phyloP scores from a whole-genome alignment of 495 filamentous ascomycete genomes.

The Clohesyomyces aquaticus region DNA sequence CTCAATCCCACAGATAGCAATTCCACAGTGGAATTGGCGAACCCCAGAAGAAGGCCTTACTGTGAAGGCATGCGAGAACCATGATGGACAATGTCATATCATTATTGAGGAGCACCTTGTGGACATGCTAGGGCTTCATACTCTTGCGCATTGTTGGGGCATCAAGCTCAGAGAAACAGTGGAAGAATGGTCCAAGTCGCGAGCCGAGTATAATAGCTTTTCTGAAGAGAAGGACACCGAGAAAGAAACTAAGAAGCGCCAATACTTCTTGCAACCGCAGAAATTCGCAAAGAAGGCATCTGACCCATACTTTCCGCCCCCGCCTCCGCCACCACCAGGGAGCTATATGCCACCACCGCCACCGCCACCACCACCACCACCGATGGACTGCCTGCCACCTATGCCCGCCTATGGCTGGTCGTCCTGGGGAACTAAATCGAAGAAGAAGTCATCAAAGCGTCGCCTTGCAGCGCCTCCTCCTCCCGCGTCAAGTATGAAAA shows the following conservation, averaged over 20 bases:
- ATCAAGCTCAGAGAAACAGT: conserved; percentile 12
- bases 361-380: conserved; percentile 11
- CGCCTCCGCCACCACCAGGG: not conserved
- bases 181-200: not conserved
- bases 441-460: no score
- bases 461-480: not conserved
- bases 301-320: conserved; percentile 22
- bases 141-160: conserved; percentile 18
- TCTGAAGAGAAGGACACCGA: no score
- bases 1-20: no score
- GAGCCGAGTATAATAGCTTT: no score
- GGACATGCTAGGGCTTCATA: conserved; percentile 31
- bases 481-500: conserved; percentile 3
- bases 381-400: not conserved
- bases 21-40: conserved; percentile 35
- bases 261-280: conserved; percentile 21
- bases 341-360: not conserved
- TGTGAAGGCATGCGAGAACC: conserved; percentile 25
- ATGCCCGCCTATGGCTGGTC: conserved; percentile 6
- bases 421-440: not conserved
- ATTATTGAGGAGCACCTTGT: conserved; percentile 29
- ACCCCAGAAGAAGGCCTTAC: conserved; percentile 25
- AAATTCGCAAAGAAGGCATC: not conserved
- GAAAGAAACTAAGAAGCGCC: conserved; percentile 25
- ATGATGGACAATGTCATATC: conserved; percentile 28